These are phyloP conservation scores for Aspergillus novofumigatus DNA, from an alignment of 2,329 filamentous ascomycete species.

Conservation along the genomic window DNA sequence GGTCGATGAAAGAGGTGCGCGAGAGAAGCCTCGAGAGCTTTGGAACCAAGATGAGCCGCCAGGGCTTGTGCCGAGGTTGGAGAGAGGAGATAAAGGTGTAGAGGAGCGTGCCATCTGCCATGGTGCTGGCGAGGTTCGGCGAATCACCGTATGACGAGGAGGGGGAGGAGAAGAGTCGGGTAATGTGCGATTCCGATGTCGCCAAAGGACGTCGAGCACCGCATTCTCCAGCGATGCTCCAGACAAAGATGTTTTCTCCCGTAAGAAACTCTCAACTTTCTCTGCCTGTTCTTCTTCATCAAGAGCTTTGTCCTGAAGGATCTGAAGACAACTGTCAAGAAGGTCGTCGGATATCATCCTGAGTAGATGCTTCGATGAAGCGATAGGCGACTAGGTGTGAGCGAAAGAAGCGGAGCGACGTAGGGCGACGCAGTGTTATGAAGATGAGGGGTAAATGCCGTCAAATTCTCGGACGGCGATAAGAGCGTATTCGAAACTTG, in stretches of 20 bases:
- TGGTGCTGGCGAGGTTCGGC: conserved; percentile 84
- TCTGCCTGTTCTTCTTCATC: conserved; percentile 97
- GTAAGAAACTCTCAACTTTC: conserved; percentile 79
- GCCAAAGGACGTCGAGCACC: conserved; percentile 84
- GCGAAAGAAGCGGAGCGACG: conserved; percentile 3
- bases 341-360: conserved; percentile 89
- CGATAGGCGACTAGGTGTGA: conserved; percentile 4
- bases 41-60: conserved; percentile 76
- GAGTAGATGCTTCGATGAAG: conserved; percentile 16
- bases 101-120: conserved; percentile 75
- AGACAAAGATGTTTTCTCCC: conserved; percentile 69
- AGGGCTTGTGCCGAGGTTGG: conserved; percentile 71
- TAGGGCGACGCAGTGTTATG: conserved; percentile 3
- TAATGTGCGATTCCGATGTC: conserved; percentile 39
- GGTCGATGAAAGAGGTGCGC: conserved; percentile 70
- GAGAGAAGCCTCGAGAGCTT: conserved; percentile 66
- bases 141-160: conserved; percentile 82
- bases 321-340: conserved; percentile 84
- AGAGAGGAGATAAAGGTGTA: conserved; percentile 80
- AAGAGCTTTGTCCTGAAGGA: conserved; percentile 74
- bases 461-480: neutral
- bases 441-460: neutral
- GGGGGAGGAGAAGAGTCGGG: conserved; percentile 73
- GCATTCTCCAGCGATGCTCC: conserved; percentile 82
- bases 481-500: neutral